Conservation (phyloP, 129 eudicot genomes). For the Artemisia tridentata region DNA sequence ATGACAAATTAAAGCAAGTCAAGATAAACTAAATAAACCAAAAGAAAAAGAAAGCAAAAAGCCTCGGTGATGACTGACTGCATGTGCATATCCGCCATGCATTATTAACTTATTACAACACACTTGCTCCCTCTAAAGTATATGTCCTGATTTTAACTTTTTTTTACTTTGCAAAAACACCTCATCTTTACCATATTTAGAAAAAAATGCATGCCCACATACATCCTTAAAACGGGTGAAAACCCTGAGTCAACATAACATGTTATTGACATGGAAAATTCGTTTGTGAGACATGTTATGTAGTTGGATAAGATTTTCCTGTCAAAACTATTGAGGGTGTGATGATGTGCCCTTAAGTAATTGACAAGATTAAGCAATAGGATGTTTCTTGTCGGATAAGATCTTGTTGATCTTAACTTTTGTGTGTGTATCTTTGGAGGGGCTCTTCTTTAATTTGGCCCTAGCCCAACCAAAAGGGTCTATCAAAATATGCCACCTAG, state of each 20-base stretch:
- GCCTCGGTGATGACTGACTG: slow-evolving; percentile 20
- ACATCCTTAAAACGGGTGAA: slow-evolving; percentile 15
- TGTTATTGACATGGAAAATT: slow-evolving; percentile 4
- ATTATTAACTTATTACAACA: background rate
- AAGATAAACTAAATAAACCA: slow-evolving; percentile 25
- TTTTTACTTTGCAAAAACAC: background rate
- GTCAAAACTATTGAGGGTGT: background rate
- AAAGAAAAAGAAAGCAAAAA: slow-evolving; percentile 19
- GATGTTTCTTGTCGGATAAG: slow-evolving; percentile 11
- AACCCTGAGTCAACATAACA: slow-evolving; percentile 17
- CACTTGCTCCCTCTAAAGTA: background rate
- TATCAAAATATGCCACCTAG: no score
- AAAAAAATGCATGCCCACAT: slow-evolving; percentile 13
- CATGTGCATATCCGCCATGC: slow-evolving; percentile 32
- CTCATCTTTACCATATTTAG: slow-evolving; percentile 8
- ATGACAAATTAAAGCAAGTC: slow-evolving; percentile 44
- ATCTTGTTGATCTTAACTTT: slow-evolving; percentile 13
- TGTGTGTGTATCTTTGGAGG: background rate
- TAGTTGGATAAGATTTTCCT: slow-evolving; percentile 11
- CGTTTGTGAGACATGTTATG: slow-evolving; percentile 7
- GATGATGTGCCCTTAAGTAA: slow-evolving; percentile 13
- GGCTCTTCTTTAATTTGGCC: no score
- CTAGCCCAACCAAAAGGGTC: no score
- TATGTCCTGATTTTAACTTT: background rate
- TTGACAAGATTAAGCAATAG: slow-evolving; percentile 9